A percentile compares a stretch with the other conserved stretches of the same genome.
Evolutionary conservation across 371 early-diverging fungal genomes (phyloP).

Genomic region (Zychaea mexicana): DNA sequence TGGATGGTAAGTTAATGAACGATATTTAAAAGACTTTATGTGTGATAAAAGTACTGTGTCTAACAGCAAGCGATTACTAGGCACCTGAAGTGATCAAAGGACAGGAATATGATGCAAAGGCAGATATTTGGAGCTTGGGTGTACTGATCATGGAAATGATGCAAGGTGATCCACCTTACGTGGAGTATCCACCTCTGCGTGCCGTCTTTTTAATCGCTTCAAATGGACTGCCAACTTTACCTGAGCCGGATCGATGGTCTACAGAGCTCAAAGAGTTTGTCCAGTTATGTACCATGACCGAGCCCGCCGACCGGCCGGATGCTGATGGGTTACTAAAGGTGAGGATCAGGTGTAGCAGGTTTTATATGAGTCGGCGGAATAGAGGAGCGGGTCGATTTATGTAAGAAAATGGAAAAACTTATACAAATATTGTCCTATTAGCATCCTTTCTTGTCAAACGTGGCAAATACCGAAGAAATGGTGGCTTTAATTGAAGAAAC

Average conservation of each 20-base stretch:
- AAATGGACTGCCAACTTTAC: slow-evolving; percentile 59
- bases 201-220: slow-evolving; percentile 69
- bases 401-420: too few relatives aligned
- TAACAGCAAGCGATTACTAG: too few relatives aligned
- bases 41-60: too few relatives aligned
- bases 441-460: slow-evolving; percentile 44
- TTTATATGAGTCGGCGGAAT: too few relatives aligned
- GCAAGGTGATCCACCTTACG: slow-evolving; percentile 77
- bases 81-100: slow-evolving; percentile 93
- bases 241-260: slow-evolving; percentile 55
- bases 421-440: too few relatives aligned
- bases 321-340: slow-evolving; percentile 50
- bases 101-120: slow-evolving; percentile 76
- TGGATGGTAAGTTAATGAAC: slow-evolving; percentile 74
- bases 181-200: slow-evolving; percentile 65
- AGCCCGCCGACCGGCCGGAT: slow-evolving; percentile 29
- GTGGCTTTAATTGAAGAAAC: slow-evolving; percentile 27
- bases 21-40: background rate
- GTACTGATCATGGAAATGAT: slow-evolving; percentile 85
- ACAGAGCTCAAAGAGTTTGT: slow-evolving; percentile 57
- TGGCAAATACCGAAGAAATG: slow-evolving; percentile 27
- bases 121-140: slow-evolving; percentile 90
- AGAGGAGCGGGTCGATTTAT: too few relatives aligned
- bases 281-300: slow-evolving; percentile 37
- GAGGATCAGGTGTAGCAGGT: too few relatives aligned